These are phyloP conservation scores for Blastosporella zonata DNA, from an alignment of 1,284 basidiomycete genomes.

Conservation along the genomic window DNA sequence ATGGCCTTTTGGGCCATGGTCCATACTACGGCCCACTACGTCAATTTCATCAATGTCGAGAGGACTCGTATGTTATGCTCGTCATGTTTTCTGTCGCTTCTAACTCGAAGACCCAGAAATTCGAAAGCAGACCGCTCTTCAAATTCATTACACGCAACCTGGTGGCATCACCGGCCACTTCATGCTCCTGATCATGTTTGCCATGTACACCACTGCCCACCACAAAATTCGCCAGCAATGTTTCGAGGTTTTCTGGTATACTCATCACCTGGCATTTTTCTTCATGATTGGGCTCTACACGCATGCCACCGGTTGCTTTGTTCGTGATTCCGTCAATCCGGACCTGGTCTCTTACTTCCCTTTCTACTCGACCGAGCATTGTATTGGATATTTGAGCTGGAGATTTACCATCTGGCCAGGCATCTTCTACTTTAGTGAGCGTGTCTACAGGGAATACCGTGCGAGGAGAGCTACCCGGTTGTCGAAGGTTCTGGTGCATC, in stretches of 20 bases:
- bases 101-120: conserved; percentile 52
- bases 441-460: conserved; percentile 77
- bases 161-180: conserved; percentile 88
- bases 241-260: conserved; percentile 94
- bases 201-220: conserved; percentile 85
- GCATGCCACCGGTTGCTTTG: conserved; percentile 91
- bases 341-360: conserved; percentile 69
- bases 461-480: conserved; percentile 72
- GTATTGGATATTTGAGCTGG: conserved; percentile 86
- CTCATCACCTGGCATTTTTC: conserved; percentile 88
- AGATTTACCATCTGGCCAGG: conserved; percentile 85
- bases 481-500: conserved; percentile 78
- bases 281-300: conserved; percentile 86
- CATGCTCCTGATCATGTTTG: conserved; percentile 85
- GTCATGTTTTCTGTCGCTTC: not conserved
- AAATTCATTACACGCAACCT: conserved; percentile 84
- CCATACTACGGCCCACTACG: conserved; percentile 87
- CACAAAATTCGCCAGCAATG: conserved; percentile 79
- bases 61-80: conserved; percentile 56
- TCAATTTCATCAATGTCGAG: conserved; percentile 88
- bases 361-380: conserved; percentile 79
- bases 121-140: conserved; percentile 66
- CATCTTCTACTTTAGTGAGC: conserved; percentile 81
- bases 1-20: conserved; percentile 86
- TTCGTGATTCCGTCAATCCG: conserved; percentile 73